phyloP scores from a whole-genome alignment of 116 monocot species.

The Cymodocea nodosa region DNA sequence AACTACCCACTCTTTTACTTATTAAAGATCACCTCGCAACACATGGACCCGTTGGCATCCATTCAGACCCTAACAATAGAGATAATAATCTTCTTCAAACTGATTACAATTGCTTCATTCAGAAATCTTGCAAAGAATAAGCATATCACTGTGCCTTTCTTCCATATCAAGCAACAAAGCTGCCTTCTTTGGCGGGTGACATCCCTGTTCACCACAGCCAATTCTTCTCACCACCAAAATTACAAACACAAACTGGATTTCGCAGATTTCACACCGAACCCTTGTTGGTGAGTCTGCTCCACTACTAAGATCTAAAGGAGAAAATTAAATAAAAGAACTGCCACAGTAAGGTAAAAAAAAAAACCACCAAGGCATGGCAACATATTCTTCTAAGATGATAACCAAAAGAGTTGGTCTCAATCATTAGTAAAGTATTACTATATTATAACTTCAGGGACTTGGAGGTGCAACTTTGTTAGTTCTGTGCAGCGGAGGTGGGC shows the following conservation, averaged over 20 bases:
- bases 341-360: slow-evolving; percentile 8
- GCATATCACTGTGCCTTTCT: neutral
- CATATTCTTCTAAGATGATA: slow-evolving; percentile 5
- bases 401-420: neutral
- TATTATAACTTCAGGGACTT: neutral
- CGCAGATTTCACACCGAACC: neutral
- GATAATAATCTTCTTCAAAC: neutral
- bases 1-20: neutral
- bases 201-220: slow-evolving; percentile 45
- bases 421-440: neutral
- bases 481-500: neutral
- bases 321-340: neutral
- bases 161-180: neutral
- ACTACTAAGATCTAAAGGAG: neutral
- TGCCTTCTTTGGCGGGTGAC: slow-evolving; percentile 34
- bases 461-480: slow-evolving; percentile 2
- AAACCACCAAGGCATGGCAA: slow-evolving; percentile 9
- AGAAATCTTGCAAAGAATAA: neutral
- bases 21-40: neutral
- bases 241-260: slow-evolving; percentile 3
- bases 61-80: neutral
- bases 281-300: neutral
- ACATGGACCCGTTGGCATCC: neutral
- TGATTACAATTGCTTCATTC: neutral
- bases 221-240: slow-evolving; percentile 1